Evolutionary conservation across 257 asterid species (phyloP).

Genomic region (Lantana camara): DNA sequence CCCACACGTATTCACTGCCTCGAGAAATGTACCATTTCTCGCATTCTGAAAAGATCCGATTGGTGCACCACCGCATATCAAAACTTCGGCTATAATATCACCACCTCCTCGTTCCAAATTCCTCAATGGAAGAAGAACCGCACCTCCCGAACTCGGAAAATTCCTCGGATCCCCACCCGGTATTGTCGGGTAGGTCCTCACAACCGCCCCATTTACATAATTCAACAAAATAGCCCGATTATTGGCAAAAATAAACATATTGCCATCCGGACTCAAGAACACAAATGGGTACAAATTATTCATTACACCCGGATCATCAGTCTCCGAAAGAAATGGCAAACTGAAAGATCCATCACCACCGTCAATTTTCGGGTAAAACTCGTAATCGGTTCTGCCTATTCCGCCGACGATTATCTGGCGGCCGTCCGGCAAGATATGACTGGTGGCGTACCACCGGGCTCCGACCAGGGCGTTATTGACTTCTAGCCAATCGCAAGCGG

Average conservation of each 20-base stretch:
- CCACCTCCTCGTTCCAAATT: constrained; percentile 10
- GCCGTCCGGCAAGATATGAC: constrained; percentile 44
- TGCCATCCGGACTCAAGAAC: constrained; percentile 46
- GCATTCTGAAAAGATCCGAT: constrained; percentile 33
- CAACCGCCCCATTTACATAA: constrained; percentile 26
- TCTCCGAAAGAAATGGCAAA: constrained; percentile 38
- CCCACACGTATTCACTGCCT: constrained; percentile 45
- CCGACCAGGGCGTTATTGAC: neutral
- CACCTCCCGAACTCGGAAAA: constrained; percentile 35
- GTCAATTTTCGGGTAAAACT: constrained; percentile 40
- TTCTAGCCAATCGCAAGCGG: constrained; percentile 44
- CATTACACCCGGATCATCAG: constrained; percentile 34
- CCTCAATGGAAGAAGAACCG: constrained; percentile 45
- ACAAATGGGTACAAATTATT: constrained; percentile 53
- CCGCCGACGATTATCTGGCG: constrained; percentile 47
- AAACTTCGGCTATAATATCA: constrained; percentile 29
- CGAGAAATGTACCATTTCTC: constrained; percentile 20
- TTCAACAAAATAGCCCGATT: constrained; percentile 42
- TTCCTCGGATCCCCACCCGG: no score
- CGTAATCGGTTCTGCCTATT: constrained; percentile 43
- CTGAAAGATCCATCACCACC: neutral
- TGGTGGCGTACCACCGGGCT: constrained; percentile 52
- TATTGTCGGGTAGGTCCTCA: neutral
- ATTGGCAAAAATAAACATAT: constrained; percentile 48
- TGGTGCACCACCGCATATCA: constrained; percentile 56